These are phyloP conservation scores for Nemania abortiva DNA, from an alignment of 2,329 filamentous ascomycete genomes.

Conservation along the genomic window DNA sequence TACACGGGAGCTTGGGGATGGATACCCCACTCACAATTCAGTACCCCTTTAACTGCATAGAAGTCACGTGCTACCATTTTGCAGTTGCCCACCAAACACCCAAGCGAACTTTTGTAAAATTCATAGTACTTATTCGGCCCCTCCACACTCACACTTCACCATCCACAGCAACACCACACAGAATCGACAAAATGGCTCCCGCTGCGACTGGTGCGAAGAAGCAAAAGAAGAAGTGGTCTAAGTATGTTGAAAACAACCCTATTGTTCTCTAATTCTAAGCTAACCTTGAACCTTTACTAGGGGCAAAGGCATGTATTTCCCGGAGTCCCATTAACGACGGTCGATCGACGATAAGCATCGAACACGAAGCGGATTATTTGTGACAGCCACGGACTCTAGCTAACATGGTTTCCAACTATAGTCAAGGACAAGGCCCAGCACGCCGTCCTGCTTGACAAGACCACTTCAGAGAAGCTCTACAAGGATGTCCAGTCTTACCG, in stretches of 20 bases:
- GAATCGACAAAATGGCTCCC: slow-evolving; percentile 61
- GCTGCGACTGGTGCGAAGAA: slow-evolving; percentile 76
- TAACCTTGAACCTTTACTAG: slow-evolving; percentile 45
- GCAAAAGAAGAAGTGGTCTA: slow-evolving; percentile 84
- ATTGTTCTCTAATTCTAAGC: slow-evolving; percentile 31
- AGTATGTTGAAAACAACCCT: slow-evolving; percentile 65
- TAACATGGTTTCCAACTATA: slow-evolving; percentile 43
- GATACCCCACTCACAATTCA: background rate
- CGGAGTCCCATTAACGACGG: slow-evolving; percentile 30
- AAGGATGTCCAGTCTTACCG: slow-evolving; percentile 99
- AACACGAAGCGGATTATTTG: slow-evolving; percentile 27
- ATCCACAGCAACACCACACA: slow-evolving; percentile 48
- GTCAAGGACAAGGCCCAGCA: slow-evolving; percentile 99
- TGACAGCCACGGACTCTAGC: slow-evolving; percentile 26
- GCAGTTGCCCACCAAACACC: slow-evolving; percentile 46
- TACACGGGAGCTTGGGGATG: background rate
- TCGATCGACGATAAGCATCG: slow-evolving; percentile 23
- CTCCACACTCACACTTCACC: slow-evolving; percentile 48
- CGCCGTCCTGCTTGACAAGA: slow-evolving; percentile 98
- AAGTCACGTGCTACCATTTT: slow-evolving; percentile 44
- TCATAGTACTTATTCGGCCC: slow-evolving; percentile 46
- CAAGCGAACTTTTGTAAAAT: slow-evolving; percentile 50
- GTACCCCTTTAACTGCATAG: slow-evolving; percentile 18
- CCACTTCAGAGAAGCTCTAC: slow-evolving; percentile 96
- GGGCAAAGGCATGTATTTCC: slow-evolving; percentile 50